These are phyloP conservation scores for Tylopilus sp. DNA, from an alignment of 1,284 basidiomycete genomes.

Conservation along the genomic window DNA sequence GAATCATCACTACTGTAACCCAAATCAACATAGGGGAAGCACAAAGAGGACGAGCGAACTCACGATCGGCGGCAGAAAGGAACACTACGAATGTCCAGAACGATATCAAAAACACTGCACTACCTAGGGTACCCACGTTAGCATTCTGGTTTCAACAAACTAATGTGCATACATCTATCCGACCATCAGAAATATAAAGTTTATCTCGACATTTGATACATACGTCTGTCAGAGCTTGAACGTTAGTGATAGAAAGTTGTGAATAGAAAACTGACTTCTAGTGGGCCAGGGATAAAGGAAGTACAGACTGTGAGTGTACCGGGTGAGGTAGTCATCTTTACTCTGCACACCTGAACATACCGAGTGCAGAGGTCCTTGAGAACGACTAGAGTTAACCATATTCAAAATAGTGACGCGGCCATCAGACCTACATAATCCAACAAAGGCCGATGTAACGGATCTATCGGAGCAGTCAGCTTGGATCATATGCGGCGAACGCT, in stretches of 20 bases:
- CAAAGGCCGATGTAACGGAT: conserved; percentile 7
- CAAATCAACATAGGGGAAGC: not conserved
- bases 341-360: not conserved
- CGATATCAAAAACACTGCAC: not conserved
- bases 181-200: not conserved
- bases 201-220: not conserved
- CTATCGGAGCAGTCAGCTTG: not conserved
- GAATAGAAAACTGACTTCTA: not conserved
- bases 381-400: no score
- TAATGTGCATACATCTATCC: conserved; percentile 11
- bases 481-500: no score
- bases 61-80: conserved; percentile 9
- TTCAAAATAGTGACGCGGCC: not conserved
- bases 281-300: conserved; percentile 1
- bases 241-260: not conserved
- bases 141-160: not conserved
- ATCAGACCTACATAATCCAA: not conserved
- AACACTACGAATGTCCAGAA: conserved; percentile 2
- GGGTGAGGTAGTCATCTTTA: not conserved
- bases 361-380: not conserved
- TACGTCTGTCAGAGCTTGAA: conserved; percentile 3
- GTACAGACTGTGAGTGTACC: not conserved
- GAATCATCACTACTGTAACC: conserved; percentile 17
- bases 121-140: conserved; percentile 1
- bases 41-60: not conserved